phyloP scores from a whole-genome alignment of 2,329 filamentous ascomycete species.

The Colletotrichum euphorbiae region DNA sequence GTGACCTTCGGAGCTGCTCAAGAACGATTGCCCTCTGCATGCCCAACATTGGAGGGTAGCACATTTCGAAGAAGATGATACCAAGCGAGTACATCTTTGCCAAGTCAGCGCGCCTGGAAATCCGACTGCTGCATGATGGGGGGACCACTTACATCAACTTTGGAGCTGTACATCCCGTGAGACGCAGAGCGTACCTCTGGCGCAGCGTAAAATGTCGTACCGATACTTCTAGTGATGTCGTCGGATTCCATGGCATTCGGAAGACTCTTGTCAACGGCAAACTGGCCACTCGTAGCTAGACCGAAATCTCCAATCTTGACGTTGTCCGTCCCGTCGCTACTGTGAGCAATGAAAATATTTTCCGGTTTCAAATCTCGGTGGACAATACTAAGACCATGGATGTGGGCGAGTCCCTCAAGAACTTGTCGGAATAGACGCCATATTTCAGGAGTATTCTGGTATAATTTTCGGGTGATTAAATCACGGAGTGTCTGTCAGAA shows the following conservation, averaged over 20 bases:
- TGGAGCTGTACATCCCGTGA: constrained; percentile 85
- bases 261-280: constrained; percentile 68
- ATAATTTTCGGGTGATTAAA: constrained; percentile 81
- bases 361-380: constrained; percentile 97
- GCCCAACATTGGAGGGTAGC: constrained; percentile 71
- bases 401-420: constrained; percentile 88
- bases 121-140: too few relatives aligned
- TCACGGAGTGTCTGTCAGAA: constrained; percentile 79
- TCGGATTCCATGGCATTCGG: constrained; percentile 57
- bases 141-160: constrained; percentile 78
- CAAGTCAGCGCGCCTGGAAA: not conserved
- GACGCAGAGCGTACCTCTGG: constrained; percentile 86
- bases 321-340: constrained; percentile 81
- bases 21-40: constrained; percentile 75
- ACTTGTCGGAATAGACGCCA: constrained; percentile 95
- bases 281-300: constrained; percentile 88
- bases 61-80: constrained; percentile 99
- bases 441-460: constrained; percentile 79
- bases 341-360: constrained; percentile 87
- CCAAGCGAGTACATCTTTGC: constrained; percentile 91
- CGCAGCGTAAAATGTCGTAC: constrained; percentile 91
- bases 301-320: constrained; percentile 98
- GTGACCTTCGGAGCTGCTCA: constrained; percentile 73
- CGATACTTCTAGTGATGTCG: constrained; percentile 78
- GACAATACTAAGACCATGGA: constrained; percentile 91